Base-by-base conservation (phyloP, 1,284 basidiomycete species). In the Cutaneotrichosporon cyanovorans region DNA sequence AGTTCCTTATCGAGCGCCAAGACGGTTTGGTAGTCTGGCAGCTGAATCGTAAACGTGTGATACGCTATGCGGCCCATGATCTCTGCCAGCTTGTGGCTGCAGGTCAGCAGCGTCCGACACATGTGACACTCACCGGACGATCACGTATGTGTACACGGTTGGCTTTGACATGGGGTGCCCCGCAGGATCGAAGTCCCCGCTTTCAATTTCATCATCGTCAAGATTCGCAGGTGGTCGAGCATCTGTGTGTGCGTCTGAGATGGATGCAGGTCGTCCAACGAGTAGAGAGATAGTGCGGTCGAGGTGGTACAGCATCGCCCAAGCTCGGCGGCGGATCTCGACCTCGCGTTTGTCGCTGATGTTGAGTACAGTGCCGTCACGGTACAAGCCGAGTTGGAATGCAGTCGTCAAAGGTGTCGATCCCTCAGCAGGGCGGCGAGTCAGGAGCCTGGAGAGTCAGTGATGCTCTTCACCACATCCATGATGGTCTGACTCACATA, bases 11-110 rank as follows among this genome's bases (percentile, higher is more conserved):
- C 74, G 20, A 75, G 62, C 16, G 65, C 63, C 16, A 73, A 55
- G 10, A 75, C 71, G 5, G 68, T 71, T 19, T 62, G 55, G 49
- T 75, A 74, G 50, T 73, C 66, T 0, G 74, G 74, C 2, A 72
- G 51, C 34, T 68, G 62, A 36, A 75, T 71, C 7, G 73, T 68
- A 55, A 75, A 75, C 14, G 71, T 73, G 46, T 72, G 71, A 47
- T 72, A 69, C 2, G 69, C 68, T 42, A 73, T 73, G 32, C 66
- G 55, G 25, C 72, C 72, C 71, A 73, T 73, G 45, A 73, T 73
- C 46, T 71, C 64, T 1, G 68, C 71, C 1, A 72, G 53, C 25
- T 65, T 61, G 52, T 73, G 72, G 31, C 70, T 67, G 53, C 12
- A 18, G 15, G 43, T 52, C 32, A 48, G 42, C 30, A 4, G 30